Base-by-base conservation (phyloP, 164 flowering plant species). In the Stephania japonica region DNA sequence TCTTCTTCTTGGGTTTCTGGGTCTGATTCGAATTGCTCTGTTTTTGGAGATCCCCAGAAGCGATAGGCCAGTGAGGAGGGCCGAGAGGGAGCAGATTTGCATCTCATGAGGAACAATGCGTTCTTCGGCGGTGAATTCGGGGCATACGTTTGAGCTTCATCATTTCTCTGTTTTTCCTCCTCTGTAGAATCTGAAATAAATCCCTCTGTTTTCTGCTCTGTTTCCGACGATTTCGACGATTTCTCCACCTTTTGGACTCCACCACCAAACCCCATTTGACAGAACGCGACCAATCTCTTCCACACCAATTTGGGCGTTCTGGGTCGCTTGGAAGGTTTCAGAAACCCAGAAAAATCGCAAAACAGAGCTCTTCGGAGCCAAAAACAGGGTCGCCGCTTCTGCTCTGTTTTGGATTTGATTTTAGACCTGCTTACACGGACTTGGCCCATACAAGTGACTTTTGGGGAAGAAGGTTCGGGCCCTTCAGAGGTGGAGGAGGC, bases 21-120 rank as follows among this genome's bases (percentile, higher is more conserved):
- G 18, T 25, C 14, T 64, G 67, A 11, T 64, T 26, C 8, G 64
- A 18, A 0, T 61, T 61, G 64, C 64, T 64, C 16, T 64, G 41
- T 26, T 24, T 11, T 64, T 13, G 18, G n/a, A 6, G 7, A 3
- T 24, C 11, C 87, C 90, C 92, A 91, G 65, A 88, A 84, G 23
- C 81, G 77, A 69, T 70, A 43, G 0, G 90, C 90, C 56, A 90
- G 50, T 0, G 94, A 88, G 5, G 97, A 86, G 18, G 90, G 84
- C 78, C 90, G 78, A 80, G 86, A 85, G n/a, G 91, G 91, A 14
- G 87, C 94, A 32, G 97, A 91, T 87, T 89, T 86, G 59, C 91
- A 80, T 70, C 94, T 76, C 23, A 90, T 91, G 24, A 91, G 77
- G 24, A 90, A 16, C 14, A 89, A 77, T 43, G 89, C 93, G 67